phyloP scores from a whole-genome alignment of 164 flowering plant species.

The Umbellularia californica region DNA sequence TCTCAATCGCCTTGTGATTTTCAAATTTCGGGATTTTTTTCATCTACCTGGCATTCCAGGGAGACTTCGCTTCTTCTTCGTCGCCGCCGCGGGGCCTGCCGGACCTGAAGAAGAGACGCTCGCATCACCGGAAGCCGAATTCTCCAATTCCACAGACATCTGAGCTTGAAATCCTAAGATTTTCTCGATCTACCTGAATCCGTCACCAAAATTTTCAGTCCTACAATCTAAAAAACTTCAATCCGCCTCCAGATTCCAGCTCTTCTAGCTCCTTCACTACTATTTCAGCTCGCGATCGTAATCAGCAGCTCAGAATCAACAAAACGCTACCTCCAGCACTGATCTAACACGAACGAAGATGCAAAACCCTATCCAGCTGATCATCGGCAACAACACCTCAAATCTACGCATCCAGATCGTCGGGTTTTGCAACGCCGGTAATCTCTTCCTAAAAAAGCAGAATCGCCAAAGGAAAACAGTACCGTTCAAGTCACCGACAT shows the following conservation, averaged over 20 bases:
- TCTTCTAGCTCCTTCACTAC: neutral
- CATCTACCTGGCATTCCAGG: conserved; percentile 81
- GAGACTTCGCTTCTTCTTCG: conserved; percentile 66
- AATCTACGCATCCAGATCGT: neutral
- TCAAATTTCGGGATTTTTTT: neutral
- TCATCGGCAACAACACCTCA: neutral
- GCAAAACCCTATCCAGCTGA: neutral
- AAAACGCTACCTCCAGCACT: neutral
- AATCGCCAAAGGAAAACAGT: neutral
- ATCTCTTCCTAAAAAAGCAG: too few species aligned
- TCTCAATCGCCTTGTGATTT: neutral
- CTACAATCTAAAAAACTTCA: too few species aligned
- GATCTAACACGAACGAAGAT: neutral
- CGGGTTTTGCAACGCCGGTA: too few species aligned
- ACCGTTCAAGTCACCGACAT: neutral
- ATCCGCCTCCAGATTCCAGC: neutral
- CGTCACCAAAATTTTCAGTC: neutral
- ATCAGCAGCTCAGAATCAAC: conserved; percentile 10
- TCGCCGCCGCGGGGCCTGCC: conserved; percentile 6
- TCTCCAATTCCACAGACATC: conserved; percentile 29
- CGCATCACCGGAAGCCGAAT: conserved; percentile 49
- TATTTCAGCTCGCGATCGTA: neutral
- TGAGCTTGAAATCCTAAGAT: neutral
- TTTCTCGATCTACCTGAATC: neutral
- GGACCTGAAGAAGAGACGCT: conserved; percentile 28